Evolutionary conservation across 2,329 filamentous ascomycete genomes (phyloP).

Genomic region (Knoxdaviesia capensis): DNA sequence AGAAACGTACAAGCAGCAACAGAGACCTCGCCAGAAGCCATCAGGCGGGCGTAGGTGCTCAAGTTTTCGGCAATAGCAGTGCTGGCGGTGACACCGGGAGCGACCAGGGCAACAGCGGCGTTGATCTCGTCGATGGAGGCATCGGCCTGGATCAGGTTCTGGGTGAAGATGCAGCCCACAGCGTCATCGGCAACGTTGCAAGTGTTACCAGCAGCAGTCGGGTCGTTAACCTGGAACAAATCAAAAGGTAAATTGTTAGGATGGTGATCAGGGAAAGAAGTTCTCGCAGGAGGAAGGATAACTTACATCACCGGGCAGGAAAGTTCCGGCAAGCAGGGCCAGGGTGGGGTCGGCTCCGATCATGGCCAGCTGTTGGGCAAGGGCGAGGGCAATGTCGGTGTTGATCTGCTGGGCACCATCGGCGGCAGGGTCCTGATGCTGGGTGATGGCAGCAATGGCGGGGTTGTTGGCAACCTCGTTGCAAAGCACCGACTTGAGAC

Average conservation of each 20-base stretch:
- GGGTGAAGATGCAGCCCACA: constrained; percentile 32
- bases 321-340: constrained; percentile 42
- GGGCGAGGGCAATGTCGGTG: constrained; percentile 36
- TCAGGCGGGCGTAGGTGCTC: too few species aligned
- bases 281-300: background rate
- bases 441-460: constrained; percentile 40
- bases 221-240: constrained; percentile 4
- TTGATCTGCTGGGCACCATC: constrained; percentile 33
- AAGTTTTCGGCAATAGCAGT: constrained; percentile 9
- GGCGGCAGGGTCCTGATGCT: constrained; percentile 49
- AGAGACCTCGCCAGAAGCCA: too few species aligned
- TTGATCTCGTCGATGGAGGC: constrained; percentile 29
- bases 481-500: constrained; percentile 30
- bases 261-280: background rate
- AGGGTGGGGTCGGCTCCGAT: constrained; percentile 42
- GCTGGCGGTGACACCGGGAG: constrained; percentile 13
- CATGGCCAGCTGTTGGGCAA: constrained; percentile 37
- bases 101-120: constrained; percentile 21
- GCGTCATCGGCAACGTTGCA: constrained; percentile 26
- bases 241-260: background rate
- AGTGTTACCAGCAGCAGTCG: constrained; percentile 13
- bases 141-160: constrained; percentile 31
- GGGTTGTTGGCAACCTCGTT: constrained; percentile 37
- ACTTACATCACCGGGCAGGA: constrained; percentile 35
- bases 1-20: too few species aligned